Percentiles rank a stretch among this genome's conserved stretches.
Conservation (phyloP, 768 basidiomycete genomes). For the Ramaria rubella region DNA sequence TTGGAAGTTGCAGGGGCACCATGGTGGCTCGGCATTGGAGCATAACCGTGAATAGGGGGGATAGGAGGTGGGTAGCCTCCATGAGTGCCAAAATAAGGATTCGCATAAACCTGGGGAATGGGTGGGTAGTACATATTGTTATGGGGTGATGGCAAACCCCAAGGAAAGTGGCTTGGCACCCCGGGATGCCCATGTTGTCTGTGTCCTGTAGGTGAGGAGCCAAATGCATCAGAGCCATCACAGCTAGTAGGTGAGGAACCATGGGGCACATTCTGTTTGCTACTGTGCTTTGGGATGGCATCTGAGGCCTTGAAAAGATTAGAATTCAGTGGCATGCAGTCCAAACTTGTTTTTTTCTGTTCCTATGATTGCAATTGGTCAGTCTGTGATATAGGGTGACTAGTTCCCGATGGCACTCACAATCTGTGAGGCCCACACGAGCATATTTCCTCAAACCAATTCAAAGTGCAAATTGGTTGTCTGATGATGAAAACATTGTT, state of each 20-base stretch:
- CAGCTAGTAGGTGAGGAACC: background rate
- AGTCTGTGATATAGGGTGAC: background rate
- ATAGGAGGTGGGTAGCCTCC: too few species aligned
- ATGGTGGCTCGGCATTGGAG: background rate
- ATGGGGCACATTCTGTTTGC: background rate
- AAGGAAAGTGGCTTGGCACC: too few species aligned
- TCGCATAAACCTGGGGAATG: too few species aligned
- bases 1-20: background rate
- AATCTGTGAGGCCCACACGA: background rate
- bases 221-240: background rate
- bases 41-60: too few species aligned
- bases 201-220: background rate
- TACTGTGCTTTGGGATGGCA: background rate
- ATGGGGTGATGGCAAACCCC: too few species aligned
- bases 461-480: background rate
- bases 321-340: background rate
- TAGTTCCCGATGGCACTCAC: background rate
- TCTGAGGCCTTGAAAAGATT: background rate
- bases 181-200: background rate
- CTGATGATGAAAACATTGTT: background rate
- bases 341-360: background rate
- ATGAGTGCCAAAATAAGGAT: too few species aligned
- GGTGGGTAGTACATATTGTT: too few species aligned
- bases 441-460: background rate
- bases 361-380: background rate